phyloP scores from a whole-genome alignment of 1,284 basidiomycete genomes.

The Cutaneotrichosporon spelunceum region DNA sequence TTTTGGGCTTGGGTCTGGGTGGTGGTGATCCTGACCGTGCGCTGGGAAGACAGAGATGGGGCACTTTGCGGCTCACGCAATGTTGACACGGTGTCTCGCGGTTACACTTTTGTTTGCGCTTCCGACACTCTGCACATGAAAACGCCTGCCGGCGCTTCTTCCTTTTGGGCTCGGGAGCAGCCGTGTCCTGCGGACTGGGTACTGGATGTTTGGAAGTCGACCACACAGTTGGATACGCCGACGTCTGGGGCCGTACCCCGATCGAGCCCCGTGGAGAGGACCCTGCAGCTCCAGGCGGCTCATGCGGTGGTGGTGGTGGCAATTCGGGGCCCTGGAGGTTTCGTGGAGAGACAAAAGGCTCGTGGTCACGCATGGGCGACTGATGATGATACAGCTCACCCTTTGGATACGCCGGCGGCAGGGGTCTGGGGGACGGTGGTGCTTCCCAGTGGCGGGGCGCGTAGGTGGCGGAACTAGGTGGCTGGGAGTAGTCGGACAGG shows the following conservation, averaged over 20 bases:
- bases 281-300: neutral
- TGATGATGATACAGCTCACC: neutral
- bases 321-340: neutral
- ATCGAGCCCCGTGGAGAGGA: neutral
- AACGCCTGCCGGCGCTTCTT: conserved; percentile 47
- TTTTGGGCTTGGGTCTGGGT: conserved; percentile 11
- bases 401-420: neutral
- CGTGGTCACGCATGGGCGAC: neutral
- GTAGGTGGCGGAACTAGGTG: neutral
- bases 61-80: conserved; percentile 42
- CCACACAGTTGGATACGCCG: neutral
- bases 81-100: conserved; percentile 49
- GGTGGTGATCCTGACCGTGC: conserved; percentile 8
- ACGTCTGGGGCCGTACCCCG: conserved; percentile 2
- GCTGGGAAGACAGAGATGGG: conserved; percentile 41
- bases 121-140: conserved; percentile 46
- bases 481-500: conserved; percentile 20
- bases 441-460: conserved; percentile 7
- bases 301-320: neutral
- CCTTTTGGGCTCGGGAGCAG: conserved; percentile 33
- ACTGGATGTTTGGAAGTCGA: conserved; percentile 23
- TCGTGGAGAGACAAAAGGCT: neutral
- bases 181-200: conserved; percentile 14
- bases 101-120: conserved; percentile 49
- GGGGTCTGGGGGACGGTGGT: neutral